These are phyloP conservation scores for Leccinum rimulosum DNA, from an alignment of 768 basidiomycete genomes.

Conservation along the genomic window DNA sequence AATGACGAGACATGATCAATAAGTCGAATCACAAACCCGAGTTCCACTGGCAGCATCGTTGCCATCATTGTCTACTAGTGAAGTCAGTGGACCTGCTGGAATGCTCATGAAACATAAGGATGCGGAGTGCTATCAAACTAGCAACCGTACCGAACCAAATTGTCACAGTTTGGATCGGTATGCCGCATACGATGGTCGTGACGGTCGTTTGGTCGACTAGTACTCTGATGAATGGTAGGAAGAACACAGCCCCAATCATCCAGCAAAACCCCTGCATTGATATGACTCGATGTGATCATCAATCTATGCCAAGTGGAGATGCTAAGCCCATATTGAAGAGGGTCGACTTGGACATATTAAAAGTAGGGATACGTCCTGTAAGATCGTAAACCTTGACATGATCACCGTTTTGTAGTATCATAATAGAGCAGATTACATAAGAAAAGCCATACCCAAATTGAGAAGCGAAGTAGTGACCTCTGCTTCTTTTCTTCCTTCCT, in stretches of 20 bases:
- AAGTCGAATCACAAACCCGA: constrained; percentile 37
- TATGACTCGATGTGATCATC: constrained; percentile 17
- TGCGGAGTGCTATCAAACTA: constrained; percentile 40
- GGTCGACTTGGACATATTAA: constrained; percentile 49
- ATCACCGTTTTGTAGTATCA: too few relatives aligned
- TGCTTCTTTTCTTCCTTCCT: too few relatives aligned
- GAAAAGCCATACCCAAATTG: too few relatives aligned
- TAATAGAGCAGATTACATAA: background rate
- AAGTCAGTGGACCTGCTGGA: too few relatives aligned
- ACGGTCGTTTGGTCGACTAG: constrained; percentile 27
- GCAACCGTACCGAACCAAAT: constrained; percentile 36
- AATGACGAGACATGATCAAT: background rate
- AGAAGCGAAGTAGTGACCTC: too few relatives aligned
- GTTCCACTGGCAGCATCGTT: constrained; percentile 39
- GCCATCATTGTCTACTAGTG: constrained; percentile 35
- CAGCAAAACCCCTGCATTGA: constrained; percentile 50
- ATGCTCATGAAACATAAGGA: constrained; percentile 45
- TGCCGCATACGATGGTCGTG: constrained; percentile 21
- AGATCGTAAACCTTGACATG: constrained; percentile 20
- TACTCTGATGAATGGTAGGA: constrained; percentile 40
- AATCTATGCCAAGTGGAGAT: constrained; percentile 33
- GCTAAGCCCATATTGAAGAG: constrained; percentile 46
- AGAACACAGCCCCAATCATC: constrained; percentile 42
- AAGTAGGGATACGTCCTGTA: constrained; percentile 50
- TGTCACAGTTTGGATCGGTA: constrained; percentile 40